Base-by-base conservation (phyloP, 2,329 filamentous ascomycete genomes). In the Albifimbria verrucaria region DNA sequence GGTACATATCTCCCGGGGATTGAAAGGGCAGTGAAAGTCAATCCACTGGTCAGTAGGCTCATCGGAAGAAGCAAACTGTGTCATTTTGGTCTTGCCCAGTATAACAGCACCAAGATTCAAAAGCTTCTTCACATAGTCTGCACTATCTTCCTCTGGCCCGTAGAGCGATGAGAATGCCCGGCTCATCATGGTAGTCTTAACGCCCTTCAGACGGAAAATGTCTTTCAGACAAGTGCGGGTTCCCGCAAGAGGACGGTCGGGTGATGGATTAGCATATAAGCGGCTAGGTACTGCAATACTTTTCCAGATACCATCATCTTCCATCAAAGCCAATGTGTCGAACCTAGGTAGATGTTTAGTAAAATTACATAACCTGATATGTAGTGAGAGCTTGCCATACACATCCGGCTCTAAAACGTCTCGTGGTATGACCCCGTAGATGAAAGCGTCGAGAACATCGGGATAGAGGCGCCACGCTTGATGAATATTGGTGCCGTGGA, bases 151-250 rank as follows among this genome's bases (percentile, higher is more conserved):
- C 0, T 72, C 70, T 2, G 75, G 63, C 3, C 73, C 71, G 51
- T 83, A 80, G 2, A 85, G 66, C 53, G 76, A 66, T 47, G 77
- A 78, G 67, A 76, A 86, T 3, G 82, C 78, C 44, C 79, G 70
- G 49, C 79, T 84, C 1, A 81, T 81, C 44, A 76, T 74, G 7
- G 73, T 72, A 0, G 77, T 83, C 25, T 73, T 73, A 7, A 83
- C 60, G 0, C 82, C 83, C 22, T 51, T 53, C 39, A 86, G 64
- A 53, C 84, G 74, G 55, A 74, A 80, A 48, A 83, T 81, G 56
- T 86, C 83, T 58, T 86, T 86, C 51, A 82, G 9, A 9, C 39
- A 17, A 7, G 20, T 43, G 15, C 39, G 39, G 18, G 39, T n/a
- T 7, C 39, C 39, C 20, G 39, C 39, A 18, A 43, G 39, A n/a